A percentile compares a stretch with the other conserved stretches of the same genome.
Conservation (phyloP, 148 eudicot genomes). For the Vaccinium macrocarpon region DNA sequence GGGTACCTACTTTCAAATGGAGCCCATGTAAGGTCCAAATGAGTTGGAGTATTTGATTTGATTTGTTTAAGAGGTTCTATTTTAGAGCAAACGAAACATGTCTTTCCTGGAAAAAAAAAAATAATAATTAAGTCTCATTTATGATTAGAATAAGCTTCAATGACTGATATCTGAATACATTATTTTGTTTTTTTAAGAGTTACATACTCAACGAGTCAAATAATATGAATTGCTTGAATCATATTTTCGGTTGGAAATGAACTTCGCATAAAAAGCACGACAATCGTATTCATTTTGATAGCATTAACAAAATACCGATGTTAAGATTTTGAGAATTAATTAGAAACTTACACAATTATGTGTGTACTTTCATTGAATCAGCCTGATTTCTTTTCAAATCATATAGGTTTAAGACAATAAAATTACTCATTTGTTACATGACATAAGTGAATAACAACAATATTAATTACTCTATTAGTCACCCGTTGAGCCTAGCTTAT, state of each 20-base stretch:
- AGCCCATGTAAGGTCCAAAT: neutral
- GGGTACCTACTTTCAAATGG: neutral
- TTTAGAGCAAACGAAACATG: too few relatives aligned
- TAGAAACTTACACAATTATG: too few relatives aligned
- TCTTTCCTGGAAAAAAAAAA: too few relatives aligned
- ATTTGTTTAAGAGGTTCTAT: too few relatives aligned
- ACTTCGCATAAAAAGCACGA: neutral
- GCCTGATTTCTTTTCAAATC: neutral
- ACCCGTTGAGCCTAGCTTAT: neutral
- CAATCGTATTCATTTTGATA: neutral
- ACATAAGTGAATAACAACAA: neutral
- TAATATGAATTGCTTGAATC: neutral
- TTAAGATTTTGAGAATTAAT: too few relatives aligned
- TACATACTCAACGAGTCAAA: too few relatives aligned
- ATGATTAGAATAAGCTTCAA: too few relatives aligned
- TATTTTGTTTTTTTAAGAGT: too few relatives aligned
- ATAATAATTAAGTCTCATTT: too few relatives aligned
- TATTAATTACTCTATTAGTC: neutral
- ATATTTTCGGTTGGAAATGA: neutral
- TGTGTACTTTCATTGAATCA: neutral
- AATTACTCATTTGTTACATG: neutral
- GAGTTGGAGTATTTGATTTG: too few relatives aligned
- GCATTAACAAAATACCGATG: too few relatives aligned
- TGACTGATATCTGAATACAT: too few relatives aligned
- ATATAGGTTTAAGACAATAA: neutral